A percentile compares a stretch with the other conserved stretches of the same genome.
These are phyloP conservation scores for Globisporangium emineosum DNA, from an alignment of 352 stramenopile genomes.

Conservation along the genomic window DNA sequence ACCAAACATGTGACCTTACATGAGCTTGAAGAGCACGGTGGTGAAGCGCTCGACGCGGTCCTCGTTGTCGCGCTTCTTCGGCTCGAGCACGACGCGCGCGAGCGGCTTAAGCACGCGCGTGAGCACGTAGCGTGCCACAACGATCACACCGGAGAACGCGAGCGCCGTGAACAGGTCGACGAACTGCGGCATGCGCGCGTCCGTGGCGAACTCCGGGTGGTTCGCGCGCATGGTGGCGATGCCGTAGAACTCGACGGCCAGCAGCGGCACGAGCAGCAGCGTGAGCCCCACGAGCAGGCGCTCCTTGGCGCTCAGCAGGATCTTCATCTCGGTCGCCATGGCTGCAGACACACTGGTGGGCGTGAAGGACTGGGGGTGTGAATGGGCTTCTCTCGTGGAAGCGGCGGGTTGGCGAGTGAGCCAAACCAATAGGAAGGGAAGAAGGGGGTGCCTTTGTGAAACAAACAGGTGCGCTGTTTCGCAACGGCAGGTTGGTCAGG, in stretches of 20 bases:
- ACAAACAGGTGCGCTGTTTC: neutral
- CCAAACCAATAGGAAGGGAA: neutral
- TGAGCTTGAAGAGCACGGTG: conserved; percentile 71
- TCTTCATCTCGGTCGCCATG: conserved; percentile 56
- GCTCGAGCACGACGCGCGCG: conserved; percentile 41
- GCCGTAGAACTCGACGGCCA: conserved; percentile 47
- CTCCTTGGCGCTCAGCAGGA: conserved; percentile 57
- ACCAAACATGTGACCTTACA: conserved; percentile 27
- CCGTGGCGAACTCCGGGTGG: conserved; percentile 28
- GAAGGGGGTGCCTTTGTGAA: neutral
- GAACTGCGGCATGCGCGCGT: conserved; percentile 44
- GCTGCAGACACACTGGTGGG: neutral
- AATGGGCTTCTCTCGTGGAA: neutral
- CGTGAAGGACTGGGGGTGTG: neutral
- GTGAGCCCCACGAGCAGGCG: conserved; percentile 54
- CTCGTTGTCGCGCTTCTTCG: conserved; percentile 44
- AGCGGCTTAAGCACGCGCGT: conserved; percentile 39
- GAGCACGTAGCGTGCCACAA: conserved; percentile 38
- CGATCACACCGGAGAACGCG: conserved; percentile 31
- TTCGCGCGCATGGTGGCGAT: conserved; percentile 38
- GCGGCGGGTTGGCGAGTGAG: neutral
- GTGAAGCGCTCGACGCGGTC: conserved; percentile 64
- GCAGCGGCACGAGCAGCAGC: conserved; percentile 56
- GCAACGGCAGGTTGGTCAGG: neutral
- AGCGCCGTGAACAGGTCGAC: conserved; percentile 36